Conservation (phyloP, 345 rosid species). For the Acer yangbiense region DNA sequence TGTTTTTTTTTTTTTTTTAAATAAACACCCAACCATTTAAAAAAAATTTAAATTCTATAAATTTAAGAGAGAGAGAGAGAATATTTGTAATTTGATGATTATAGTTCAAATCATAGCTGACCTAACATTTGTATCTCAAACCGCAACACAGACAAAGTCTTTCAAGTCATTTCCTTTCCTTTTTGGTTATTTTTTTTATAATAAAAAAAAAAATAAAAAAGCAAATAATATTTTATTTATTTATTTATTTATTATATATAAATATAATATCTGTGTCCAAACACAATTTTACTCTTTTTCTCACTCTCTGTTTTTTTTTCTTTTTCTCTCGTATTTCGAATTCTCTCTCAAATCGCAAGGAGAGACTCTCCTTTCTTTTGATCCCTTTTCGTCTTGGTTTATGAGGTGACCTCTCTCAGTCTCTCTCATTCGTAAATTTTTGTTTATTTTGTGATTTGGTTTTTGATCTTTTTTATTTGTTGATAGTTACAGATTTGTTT, state of each 20-base stretch:
- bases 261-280: neutral
- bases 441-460: neutral
- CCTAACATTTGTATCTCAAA: too few species aligned
- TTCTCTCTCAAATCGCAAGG: slow-evolving; percentile 7
- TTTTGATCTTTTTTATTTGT: neutral
- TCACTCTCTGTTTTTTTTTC: neutral
- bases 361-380: slow-evolving; percentile 30
- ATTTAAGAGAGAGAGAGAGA: too few species aligned
- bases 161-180: neutral
- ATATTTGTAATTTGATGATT: too few species aligned
- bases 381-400: slow-evolving; percentile 39
- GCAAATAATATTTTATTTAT: neutral
- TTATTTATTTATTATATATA: neutral
- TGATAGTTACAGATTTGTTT: slow-evolving; percentile 5
- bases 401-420: slow-evolving; percentile 37
- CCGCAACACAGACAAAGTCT: too few species aligned
- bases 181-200: neutral
- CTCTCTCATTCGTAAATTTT: neutral
- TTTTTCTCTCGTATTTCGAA: neutral
- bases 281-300: neutral
- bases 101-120: too few species aligned
- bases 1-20: too few species aligned
- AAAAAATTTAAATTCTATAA: too few species aligned
- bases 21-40: too few species aligned
- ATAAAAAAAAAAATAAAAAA: neutral